These are phyloP conservation scores for Helichrysum umbraculigerum DNA, from an alignment of 129 eudicot genomes.

Conservation along the genomic window DNA sequence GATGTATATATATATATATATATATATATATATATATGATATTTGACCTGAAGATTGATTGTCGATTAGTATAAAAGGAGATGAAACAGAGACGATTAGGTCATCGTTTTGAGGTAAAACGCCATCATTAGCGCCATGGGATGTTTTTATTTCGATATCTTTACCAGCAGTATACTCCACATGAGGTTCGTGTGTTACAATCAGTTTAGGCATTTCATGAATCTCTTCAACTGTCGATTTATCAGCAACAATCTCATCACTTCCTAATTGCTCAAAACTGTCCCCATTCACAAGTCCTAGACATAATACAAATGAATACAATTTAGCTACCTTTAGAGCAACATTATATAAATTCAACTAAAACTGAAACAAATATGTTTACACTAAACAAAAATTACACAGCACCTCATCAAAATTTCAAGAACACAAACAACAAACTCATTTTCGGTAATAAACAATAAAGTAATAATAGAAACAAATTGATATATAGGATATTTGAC, in stretches of 20 bases:
- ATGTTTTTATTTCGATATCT: not conserved
- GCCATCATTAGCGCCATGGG: not conserved
- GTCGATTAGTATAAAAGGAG: not conserved
- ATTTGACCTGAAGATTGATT: not conserved
- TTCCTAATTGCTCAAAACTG: slow-evolving; percentile 23
- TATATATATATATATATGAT: too few relatives aligned
- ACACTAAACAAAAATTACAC: not conserved
- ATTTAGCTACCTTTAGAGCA: not conserved
- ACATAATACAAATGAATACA: not conserved
- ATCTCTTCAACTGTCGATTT: slow-evolving; percentile 24
- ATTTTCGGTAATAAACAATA: too few relatives aligned
- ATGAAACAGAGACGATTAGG: not conserved
- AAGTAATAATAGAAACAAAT: not conserved
- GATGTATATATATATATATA: too few relatives aligned
- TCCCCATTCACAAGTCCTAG: not conserved
- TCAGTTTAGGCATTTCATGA: slow-evolving; percentile 39
- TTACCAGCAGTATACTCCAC: not conserved
- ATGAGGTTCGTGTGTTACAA: slow-evolving; percentile 16
- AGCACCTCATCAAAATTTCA: not conserved
- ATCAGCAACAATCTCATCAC: slow-evolving; percentile 17
- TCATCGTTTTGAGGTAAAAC: not conserved
- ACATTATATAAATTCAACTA: not conserved
- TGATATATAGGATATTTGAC: not conserved
- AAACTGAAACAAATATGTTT: not conserved
- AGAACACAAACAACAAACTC: not conserved